These are phyloP conservation scores for Ulota crispa DNA, from an alignment of 225 moss, liverwort and hornwort genomes.

Conservation along the genomic window DNA sequence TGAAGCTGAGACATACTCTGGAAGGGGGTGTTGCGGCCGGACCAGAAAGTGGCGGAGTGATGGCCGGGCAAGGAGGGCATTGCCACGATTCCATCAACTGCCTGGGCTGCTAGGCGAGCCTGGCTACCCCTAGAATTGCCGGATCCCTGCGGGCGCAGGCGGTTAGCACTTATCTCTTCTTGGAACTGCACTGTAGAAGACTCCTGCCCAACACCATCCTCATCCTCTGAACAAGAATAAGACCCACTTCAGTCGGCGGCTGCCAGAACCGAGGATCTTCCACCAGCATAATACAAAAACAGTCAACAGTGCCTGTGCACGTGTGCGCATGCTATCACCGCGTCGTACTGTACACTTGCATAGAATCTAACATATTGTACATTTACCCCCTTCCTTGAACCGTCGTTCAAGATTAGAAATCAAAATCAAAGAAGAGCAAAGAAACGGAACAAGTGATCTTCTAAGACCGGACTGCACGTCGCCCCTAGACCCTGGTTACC, in stretches of 20 bases:
- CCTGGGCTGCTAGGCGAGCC: slow-evolving; percentile 37
- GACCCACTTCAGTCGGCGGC: slow-evolving; percentile 62
- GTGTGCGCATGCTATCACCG: slow-evolving; percentile 2
- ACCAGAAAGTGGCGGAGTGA: slow-evolving; percentile 22
- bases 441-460: background rate
- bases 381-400: slow-evolving; percentile 6
- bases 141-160: slow-evolving; percentile 70
- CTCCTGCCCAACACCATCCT: slow-evolving; percentile 67
- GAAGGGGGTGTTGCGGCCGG: slow-evolving; percentile 26
- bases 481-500: slow-evolving; percentile 18
- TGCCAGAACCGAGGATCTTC: slow-evolving; percentile 44
- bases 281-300: slow-evolving; percentile 26
- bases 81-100: slow-evolving; percentile 31
- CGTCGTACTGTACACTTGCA: slow-evolving; percentile 2
- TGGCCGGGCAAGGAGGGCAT: slow-evolving; percentile 16
- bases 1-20: slow-evolving; percentile 36
- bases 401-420: background rate
- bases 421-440: background rate
- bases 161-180: slow-evolving; percentile 70
- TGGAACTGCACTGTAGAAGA: slow-evolving; percentile 50
- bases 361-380: background rate
- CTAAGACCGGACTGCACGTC: slow-evolving; percentile 10
- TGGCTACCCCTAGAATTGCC: slow-evolving; percentile 23
- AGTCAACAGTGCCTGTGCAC: background rate
- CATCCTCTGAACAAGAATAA: slow-evolving; percentile 79